phyloP scores from a whole-genome alignment of 192 early-diverging fungal genomes.

The Podila horticola region DNA sequence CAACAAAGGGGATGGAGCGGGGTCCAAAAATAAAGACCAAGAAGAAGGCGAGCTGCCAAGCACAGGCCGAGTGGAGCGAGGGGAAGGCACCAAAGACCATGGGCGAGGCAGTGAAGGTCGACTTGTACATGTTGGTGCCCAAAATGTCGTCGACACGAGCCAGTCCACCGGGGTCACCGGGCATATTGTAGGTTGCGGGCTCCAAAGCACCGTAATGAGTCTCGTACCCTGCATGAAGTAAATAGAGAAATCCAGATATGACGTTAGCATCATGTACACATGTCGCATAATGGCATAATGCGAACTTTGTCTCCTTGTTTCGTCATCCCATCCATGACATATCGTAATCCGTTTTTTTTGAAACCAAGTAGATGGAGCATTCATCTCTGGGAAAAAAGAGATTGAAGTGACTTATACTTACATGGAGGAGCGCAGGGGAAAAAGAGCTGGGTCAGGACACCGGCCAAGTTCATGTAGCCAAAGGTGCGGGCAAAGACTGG shows the following conservation, averaged over 20 bases:
- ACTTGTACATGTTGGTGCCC: slow-evolving; percentile 67
- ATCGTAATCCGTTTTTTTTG: neutral
- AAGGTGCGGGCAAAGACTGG: slow-evolving; percentile 67
- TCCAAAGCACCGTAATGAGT: slow-evolving; percentile 64
- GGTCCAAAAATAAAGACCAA: slow-evolving; percentile 58
- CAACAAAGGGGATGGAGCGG: slow-evolving; percentile 51
- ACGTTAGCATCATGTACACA: neutral
- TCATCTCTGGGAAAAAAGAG: neutral
- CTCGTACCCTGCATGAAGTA: slow-evolving; percentile 70
- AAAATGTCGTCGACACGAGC: slow-evolving; percentile 75
- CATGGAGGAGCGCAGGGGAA: slow-evolving; percentile 78
- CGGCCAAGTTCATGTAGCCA: slow-evolving; percentile 75
- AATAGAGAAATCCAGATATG: neutral
- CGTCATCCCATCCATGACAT: neutral
- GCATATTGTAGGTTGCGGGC: slow-evolving; percentile 72
- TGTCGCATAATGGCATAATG: neutral
- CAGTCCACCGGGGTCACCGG: slow-evolving; percentile 74
- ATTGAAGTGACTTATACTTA: slow-evolving; percentile 32
- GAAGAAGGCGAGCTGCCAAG: slow-evolving; percentile 71
- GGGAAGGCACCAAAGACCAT: slow-evolving; percentile 83
- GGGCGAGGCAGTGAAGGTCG: slow-evolving; percentile 73
- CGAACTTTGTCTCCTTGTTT: slow-evolving; percentile 7
- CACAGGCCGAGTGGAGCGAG: slow-evolving; percentile 78
- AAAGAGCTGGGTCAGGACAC: slow-evolving; percentile 73
- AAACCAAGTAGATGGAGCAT: neutral